A percentile compares a stretch with the other conserved stretches of the same genome.
Evolutionary conservation across 148 eudicot species (phyloP).

Genomic region (Rheum nobile): DNA sequence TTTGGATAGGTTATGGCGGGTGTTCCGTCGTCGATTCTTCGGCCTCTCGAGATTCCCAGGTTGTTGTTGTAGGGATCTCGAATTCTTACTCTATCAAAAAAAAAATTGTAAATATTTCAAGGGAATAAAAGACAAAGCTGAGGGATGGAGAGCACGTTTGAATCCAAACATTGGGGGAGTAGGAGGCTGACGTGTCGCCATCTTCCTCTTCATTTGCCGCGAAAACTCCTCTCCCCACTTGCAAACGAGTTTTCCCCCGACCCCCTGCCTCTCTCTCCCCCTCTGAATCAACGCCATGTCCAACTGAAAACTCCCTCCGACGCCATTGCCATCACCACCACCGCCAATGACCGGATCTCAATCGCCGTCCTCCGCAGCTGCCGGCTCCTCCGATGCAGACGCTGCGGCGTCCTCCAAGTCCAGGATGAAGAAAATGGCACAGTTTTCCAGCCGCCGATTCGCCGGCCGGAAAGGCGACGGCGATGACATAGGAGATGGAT

Average conservation of each 20-base stretch:
- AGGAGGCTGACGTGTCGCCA: slow-evolving; percentile 26
- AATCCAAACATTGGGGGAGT: background rate
- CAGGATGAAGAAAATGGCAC: slow-evolving; percentile 45
- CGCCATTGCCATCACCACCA: background rate
- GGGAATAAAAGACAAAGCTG: no score
- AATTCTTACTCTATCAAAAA: no score
- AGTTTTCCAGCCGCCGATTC: slow-evolving; percentile 25
- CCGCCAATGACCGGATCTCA: slow-evolving; percentile 28
- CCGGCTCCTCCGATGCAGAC: slow-evolving; percentile 10
- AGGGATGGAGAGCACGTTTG: slow-evolving; percentile 27
- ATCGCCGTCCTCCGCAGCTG: slow-evolving; percentile 9
- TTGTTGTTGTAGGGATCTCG: no score
- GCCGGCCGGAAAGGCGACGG: slow-evolving; percentile 1
- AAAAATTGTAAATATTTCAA: no score
- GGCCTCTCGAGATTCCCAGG: no score
- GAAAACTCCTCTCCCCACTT: slow-evolving; percentile 22
- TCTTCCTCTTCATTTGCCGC: slow-evolving; percentile 35
- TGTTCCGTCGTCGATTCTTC: no score
- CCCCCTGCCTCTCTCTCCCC: slow-evolving; percentile 6
- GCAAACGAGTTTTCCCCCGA: slow-evolving; percentile 14
- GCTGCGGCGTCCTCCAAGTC: slow-evolving; percentile 10
- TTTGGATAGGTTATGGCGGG: no score
- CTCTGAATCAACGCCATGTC: slow-evolving; percentile 3
- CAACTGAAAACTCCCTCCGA: background rate
- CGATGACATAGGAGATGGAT: slow-evolving; percentile 9